phyloP scores from a whole-genome alignment of 352 stramenopile species.

The Aphanomyces stellatus region DNA sequence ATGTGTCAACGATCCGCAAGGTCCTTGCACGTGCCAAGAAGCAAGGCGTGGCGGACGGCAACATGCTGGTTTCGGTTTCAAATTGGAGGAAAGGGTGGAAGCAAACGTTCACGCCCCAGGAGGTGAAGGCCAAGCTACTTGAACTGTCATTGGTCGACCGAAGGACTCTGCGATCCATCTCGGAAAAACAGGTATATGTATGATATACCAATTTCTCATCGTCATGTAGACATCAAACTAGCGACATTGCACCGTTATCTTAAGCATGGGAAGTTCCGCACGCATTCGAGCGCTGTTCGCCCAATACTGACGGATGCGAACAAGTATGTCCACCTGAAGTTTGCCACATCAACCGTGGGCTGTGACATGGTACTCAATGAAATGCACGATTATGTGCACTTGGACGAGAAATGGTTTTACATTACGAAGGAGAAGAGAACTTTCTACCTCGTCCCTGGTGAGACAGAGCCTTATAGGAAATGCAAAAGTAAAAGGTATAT shows the following conservation, averaged over 20 bases:
- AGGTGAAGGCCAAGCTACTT: background rate
- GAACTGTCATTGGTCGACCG: background rate
- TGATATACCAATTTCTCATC: background rate
- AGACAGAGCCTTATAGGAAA: no score
- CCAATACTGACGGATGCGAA: background rate
- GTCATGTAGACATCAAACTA: background rate
- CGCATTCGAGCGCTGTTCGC: background rate
- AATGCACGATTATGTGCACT: background rate
- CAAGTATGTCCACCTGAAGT: background rate
- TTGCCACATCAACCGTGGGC: background rate
- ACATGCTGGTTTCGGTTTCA: background rate
- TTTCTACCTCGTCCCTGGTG: no score
- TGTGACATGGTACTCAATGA: background rate
- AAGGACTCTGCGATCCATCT: background rate
- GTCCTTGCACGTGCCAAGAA: background rate
- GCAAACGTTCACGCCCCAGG: background rate
- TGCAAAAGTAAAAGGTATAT: no score
- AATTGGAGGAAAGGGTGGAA: background rate
- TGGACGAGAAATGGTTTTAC: slow-evolving; percentile 33
- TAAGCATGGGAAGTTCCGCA: background rate
- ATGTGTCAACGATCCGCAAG: background rate
- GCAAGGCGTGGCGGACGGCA: background rate
- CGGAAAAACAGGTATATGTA: background rate
- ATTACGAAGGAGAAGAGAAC: slow-evolving; percentile 29
- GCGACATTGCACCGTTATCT: background rate